Conservation (phyloP, 176 grass and related monocot species). For the Avena insularis region DNA sequence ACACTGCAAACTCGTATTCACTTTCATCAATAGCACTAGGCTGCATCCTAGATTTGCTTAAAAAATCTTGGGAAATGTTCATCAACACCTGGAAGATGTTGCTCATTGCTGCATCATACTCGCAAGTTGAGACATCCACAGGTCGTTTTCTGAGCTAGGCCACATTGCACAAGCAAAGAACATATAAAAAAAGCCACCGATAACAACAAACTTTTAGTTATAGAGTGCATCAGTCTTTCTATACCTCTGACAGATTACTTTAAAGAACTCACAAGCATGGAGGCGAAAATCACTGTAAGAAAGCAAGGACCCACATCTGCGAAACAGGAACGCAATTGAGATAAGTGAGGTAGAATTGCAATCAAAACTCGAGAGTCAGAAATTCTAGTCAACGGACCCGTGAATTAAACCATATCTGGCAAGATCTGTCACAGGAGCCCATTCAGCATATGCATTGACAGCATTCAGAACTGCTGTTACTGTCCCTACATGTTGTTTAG, state of each 20-base stretch:
- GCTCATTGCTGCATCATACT: conserved; percentile 88
- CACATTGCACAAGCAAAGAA: conserved; percentile 35
- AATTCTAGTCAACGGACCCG: conserved; percentile 58
- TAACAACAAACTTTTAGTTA: conserved; percentile 31
- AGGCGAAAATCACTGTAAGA: conserved; percentile 91
- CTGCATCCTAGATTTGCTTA: conserved; percentile 70
- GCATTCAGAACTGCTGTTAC: conserved; percentile 91
- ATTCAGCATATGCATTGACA: conserved; percentile 95
- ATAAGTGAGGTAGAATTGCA: conserved; percentile 15
- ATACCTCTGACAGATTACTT: conserved; percentile 95
- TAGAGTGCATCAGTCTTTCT: conserved; percentile 17
- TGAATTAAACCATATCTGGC: conserved; percentile 93
- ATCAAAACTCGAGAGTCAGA: conserved; percentile 17
- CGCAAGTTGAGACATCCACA: conserved; percentile 68
- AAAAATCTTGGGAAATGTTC: conserved; percentile 83
- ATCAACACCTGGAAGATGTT: conserved; percentile 89
- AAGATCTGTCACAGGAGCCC: conserved; percentile 95
- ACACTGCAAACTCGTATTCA: conserved; percentile 81
- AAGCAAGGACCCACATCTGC: conserved; percentile 85
- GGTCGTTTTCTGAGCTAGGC: conserved; percentile 80
- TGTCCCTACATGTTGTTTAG: conserved; percentile 80
- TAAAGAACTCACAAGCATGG: conserved; percentile 94
- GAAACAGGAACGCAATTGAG: conserved; percentile 37
- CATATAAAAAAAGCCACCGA: conserved; percentile 29
- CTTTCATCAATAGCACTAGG: conserved; percentile 74